Base-by-base conservation (phyloP, 208 protist genomes). In the Leishmania tarentolae region DNA sequence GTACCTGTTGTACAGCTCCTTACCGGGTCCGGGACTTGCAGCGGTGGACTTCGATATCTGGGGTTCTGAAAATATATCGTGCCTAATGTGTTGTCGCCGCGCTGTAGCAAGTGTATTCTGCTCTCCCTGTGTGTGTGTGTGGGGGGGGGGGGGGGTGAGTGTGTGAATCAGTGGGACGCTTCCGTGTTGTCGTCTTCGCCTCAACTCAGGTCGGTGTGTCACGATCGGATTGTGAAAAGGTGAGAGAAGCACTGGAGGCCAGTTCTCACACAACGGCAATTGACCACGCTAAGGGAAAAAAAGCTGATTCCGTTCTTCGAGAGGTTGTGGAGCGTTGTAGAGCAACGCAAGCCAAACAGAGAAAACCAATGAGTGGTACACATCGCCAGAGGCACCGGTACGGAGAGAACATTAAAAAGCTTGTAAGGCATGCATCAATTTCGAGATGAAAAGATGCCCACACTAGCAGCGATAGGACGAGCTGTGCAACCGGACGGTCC, bases 241-340 rank as follows among this genome's bases (percentile, higher is more conserved):
- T 44, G 44, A 50, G 44, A 50, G 21, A 73, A 73, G 37, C 69
- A 52, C 69, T 50, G 50, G 31, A 63, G 17, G 35, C 46, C 40
- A n/a, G 28, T 50, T 46, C 72, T 40, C 15, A 61, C 52, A 57
- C 47, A 61, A 76, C 72, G n/a, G 72, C 50, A 57, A 76, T 40
- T n/a, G 15, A 61, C 72, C 21, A 50, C 47, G 35, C 47, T 13
- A 42, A 37, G 19, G 13, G 28, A 31, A 57, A 40, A 40, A 56
- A 57, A 42, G 17, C 31, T 76, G 40, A 73, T 52, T 76, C 19
- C 15, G 72, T 46, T 76, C 19, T 57, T 61, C 61, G 1, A 73
- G 40, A 72, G 68, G 68, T 47, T 72, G 40, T 72, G n/a, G 21
- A 31, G 61, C 61, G 21, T 28, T 31, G 9, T 31, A 47, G 19